A percentile compares a stretch with the other conserved stretches of the same genome.
phyloP scores from a whole-genome alignment of 2,329 filamentous ascomycete species.

The Aspergillus pseudonomiae region DNA sequence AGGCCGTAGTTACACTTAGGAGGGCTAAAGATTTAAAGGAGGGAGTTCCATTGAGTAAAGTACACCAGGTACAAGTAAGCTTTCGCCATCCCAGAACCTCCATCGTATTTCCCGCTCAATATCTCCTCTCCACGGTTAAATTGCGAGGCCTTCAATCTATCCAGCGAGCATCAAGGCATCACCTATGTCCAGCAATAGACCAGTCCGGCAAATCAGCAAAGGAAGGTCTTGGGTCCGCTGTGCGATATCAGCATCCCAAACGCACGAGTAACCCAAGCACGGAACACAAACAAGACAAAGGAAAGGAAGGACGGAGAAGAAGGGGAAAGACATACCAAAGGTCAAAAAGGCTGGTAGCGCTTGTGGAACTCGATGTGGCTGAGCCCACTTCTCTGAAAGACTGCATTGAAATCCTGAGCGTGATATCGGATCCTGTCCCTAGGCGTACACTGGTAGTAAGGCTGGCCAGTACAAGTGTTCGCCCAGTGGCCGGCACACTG shows the following conservation, averaged over 20 bases:
- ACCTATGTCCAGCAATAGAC: background rate
- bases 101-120: background rate
- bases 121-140: background rate
- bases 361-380: background rate
- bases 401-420: background rate
- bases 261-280: background rate
- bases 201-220: background rate
- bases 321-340: background rate
- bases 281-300: background rate
- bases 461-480: background rate
- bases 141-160: background rate
- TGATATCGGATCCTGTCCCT: background rate
- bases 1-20: background rate
- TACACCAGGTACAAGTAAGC: background rate
- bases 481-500: background rate
- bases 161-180: background rate
- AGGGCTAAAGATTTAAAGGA: background rate
- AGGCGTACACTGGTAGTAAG: background rate
- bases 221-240: background rate
- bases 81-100: background rate
- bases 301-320: background rate
- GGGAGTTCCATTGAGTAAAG: background rate
- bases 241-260: background rate
- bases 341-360: background rate
- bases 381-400: background rate